These are phyloP conservation scores for Asclepias syriaca DNA, from an alignment of 257 asterid species.

Conservation along the genomic window DNA sequence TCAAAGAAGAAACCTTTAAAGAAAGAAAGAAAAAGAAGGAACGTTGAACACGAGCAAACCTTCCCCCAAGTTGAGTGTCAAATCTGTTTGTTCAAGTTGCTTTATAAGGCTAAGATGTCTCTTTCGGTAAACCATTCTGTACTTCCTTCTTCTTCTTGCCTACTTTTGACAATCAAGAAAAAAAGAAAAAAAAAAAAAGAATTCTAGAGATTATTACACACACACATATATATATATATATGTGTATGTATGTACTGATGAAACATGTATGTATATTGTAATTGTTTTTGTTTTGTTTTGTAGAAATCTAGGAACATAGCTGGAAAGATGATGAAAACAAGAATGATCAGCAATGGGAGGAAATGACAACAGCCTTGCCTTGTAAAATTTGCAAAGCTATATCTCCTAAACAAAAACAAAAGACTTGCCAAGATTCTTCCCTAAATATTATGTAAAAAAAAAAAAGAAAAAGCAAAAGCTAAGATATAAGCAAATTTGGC, in stretches of 20 bases:
- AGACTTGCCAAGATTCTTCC: neutral
- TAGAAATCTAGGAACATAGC: neutral
- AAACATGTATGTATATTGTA: too few species aligned
- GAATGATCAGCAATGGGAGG: too few species aligned
- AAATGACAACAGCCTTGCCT: constrained; percentile 24
- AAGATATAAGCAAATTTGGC: constrained; percentile 3
- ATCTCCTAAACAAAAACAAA: neutral
- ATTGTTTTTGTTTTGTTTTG: too few species aligned
- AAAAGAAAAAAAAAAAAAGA: neutral
- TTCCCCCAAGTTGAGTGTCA: constrained; percentile 19
- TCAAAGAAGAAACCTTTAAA: constrained; percentile 4
- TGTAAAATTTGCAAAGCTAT: constrained; percentile 24
- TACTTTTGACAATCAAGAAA: neutral
- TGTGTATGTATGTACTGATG: too few species aligned
- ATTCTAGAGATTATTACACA: neutral
- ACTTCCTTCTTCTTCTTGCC: neutral
- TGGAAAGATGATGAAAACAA: neutral
- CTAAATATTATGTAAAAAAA: neutral
- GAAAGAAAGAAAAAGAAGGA: neutral
- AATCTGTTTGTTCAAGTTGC: constrained; percentile 21
- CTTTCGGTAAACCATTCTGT: constrained; percentile 17
- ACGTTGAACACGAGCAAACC: constrained; percentile 18
- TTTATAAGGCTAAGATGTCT: constrained; percentile 23
- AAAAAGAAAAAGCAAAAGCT: neutral
- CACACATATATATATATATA: too few species aligned